phyloP scores from a whole-genome alignment of 352 stramenopile species.

The Globisporangium yorkense region DNA sequence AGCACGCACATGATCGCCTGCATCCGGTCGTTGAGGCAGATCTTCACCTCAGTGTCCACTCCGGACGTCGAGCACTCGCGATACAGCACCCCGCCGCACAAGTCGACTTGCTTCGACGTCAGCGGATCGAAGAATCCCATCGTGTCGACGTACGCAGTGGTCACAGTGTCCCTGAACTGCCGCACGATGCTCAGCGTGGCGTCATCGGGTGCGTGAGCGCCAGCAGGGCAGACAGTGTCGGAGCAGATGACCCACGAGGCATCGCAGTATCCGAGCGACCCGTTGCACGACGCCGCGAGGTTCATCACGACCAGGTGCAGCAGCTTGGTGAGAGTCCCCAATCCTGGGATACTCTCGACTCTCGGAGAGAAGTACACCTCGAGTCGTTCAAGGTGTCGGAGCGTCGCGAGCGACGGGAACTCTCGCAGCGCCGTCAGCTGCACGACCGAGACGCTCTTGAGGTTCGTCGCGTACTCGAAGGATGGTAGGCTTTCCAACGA shows the following conservation, averaged over 20 bases:
- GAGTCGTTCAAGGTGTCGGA: slow-evolving; percentile 7
- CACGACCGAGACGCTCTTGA: slow-evolving; percentile 29
- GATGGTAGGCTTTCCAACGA: slow-evolving; percentile 18
- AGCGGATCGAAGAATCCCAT: neutral
- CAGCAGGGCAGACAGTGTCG: neutral
- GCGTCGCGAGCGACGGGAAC: slow-evolving; percentile 19
- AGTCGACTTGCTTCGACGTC: neutral
- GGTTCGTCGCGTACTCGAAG: slow-evolving; percentile 19
- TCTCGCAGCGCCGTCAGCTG: slow-evolving; percentile 11
- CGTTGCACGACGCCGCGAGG: slow-evolving; percentile 1
- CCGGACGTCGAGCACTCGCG: neutral
- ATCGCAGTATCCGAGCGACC: neutral
- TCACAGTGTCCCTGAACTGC: neutral
- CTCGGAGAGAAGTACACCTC: slow-evolving; percentile 15
- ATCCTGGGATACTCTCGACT: slow-evolving; percentile 12
- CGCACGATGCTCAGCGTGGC: neutral
- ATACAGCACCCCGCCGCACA: slow-evolving; percentile 3
- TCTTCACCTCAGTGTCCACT: neutral
- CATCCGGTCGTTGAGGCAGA: slow-evolving; percentile 7
- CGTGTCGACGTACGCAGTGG: neutral
- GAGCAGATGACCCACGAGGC: neutral
- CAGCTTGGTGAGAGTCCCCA: neutral
- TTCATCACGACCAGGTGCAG: neutral
- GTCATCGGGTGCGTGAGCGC: neutral
- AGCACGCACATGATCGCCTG: slow-evolving; percentile 1